phyloP scores from a whole-genome alignment of 2,329 filamentous ascomycete genomes.

The Aureobasidium sp. region DNA sequence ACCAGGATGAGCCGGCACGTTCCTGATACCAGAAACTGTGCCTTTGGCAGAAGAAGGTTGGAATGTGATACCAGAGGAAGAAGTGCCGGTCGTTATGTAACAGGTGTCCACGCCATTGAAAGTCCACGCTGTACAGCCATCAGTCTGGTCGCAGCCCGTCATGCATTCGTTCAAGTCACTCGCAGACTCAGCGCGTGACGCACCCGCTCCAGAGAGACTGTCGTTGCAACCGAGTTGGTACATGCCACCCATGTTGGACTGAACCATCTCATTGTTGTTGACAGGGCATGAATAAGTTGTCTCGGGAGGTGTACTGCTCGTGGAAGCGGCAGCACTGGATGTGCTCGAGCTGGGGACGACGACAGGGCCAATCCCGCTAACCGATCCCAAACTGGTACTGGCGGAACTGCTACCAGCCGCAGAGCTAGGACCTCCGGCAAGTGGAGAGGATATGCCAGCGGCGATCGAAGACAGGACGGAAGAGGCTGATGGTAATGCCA shows the following conservation, averaged over 20 bases:
- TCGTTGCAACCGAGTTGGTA: not conserved
- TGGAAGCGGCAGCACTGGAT: not conserved
- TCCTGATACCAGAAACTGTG: not conserved
- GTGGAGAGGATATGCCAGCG: too few relatives aligned
- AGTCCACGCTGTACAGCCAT: not conserved
- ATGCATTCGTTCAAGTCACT: not conserved
- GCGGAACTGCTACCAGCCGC: not conserved
- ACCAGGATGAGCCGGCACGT: not conserved
- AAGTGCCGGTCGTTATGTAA: not conserved
- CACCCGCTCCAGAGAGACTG: not conserved
- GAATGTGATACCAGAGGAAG: not conserved
- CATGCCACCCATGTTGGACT: not conserved
- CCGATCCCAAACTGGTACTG: not conserved
- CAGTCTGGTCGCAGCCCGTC: not conserved
- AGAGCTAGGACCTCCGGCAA: not conserved
- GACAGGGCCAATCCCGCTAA: conserved; percentile 5
- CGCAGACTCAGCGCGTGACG: not conserved
- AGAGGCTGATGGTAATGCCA: not conserved
- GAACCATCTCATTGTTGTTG: not conserved
- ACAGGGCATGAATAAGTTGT: not conserved
- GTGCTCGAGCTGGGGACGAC: not conserved
- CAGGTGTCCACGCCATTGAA: not conserved
- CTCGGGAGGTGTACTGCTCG: not conserved
- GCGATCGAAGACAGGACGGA: not conserved
- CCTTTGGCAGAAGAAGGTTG: not conserved